A percentile compares a stretch with the other conserved stretches of the same genome.
Evolutionary conservation across 2,329 filamentous ascomycete species (phyloP).

Genomic region (Daldinia eschscholtzii): DNA sequence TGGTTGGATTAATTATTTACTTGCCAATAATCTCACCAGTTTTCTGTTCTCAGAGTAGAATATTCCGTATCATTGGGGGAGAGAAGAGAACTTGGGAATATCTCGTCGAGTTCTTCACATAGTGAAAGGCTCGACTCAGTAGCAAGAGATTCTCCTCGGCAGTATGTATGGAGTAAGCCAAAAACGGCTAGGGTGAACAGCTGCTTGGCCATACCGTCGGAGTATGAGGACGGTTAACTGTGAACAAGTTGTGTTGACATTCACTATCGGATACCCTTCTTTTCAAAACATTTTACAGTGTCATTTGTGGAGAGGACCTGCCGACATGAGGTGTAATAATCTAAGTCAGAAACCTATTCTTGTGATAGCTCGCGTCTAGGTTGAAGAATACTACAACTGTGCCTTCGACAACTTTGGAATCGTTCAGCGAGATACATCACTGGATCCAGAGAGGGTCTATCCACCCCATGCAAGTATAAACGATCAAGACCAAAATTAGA

Average conservation of each 20-base stretch:
- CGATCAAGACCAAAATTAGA: conserved; percentile 1
- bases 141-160: neutral
- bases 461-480: conserved; percentile 2
- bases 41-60: conserved; percentile 5
- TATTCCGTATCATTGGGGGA: conserved; percentile 6
- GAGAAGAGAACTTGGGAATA: neutral
- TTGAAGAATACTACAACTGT: neutral
- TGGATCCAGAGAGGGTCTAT: neutral
- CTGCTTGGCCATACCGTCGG: neutral
- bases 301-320: neutral
- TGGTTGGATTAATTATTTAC: neutral
- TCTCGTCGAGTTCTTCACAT: neutral
- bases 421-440: neutral
- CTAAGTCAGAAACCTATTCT: neutral
- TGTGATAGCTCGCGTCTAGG: neutral
- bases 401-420: neutral
- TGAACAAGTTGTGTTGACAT: neutral
- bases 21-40: neutral
- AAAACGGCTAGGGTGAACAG: neutral
- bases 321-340: neutral
- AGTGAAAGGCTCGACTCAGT: neutral
- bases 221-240: neutral
- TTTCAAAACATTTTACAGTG: neutral
- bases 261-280: neutral
- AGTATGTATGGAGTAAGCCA: neutral